Evolutionary conservation across 164 flowering plant genomes (phyloP).

Genomic region (Vitis amurensis): DNA sequence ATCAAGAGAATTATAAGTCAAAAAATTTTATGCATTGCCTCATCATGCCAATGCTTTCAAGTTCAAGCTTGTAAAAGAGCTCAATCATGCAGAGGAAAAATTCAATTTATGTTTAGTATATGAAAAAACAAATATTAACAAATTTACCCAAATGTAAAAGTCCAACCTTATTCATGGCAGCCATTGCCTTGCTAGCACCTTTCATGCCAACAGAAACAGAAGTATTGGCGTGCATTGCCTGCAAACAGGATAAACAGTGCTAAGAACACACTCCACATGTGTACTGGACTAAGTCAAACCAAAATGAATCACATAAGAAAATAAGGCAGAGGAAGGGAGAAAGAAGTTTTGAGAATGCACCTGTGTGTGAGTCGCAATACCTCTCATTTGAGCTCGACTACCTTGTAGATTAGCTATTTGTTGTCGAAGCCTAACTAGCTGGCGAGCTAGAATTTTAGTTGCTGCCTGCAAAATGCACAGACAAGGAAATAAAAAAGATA

Average conservation of each 20-base stretch:
- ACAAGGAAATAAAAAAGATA: neutral
- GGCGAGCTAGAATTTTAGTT: constrained; percentile 85
- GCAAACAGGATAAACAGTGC: constrained; percentile 16
- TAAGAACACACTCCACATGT: constrained; percentile 2
- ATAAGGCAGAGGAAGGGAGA: neutral
- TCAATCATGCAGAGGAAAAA: too few relatives aligned
- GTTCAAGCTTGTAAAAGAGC: neutral
- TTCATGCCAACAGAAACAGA: constrained; percentile 88
- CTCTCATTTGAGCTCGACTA: constrained; percentile 94
- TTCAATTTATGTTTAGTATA: too few relatives aligned
- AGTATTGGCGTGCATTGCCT: constrained; percentile 89
- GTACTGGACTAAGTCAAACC: neutral
- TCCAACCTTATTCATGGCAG: constrained; percentile 88
- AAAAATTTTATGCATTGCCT: too few relatives aligned
- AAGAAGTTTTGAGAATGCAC: constrained; percentile 27
- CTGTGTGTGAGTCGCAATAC: constrained; percentile 92
- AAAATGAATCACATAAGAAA: neutral
- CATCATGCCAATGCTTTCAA: too few relatives aligned
- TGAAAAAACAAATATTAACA: neutral
- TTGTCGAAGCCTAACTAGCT: constrained; percentile 83
- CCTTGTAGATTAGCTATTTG: constrained; percentile 88
- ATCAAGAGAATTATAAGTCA: too few relatives aligned
- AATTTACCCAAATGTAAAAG: neutral
- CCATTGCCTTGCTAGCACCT: constrained; percentile 91
- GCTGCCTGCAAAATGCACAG: constrained; percentile 58